Evolutionary conservation across 1,284 basidiomycete genomes (phyloP).

Genomic region (Fomitopsis pinicola): DNA sequence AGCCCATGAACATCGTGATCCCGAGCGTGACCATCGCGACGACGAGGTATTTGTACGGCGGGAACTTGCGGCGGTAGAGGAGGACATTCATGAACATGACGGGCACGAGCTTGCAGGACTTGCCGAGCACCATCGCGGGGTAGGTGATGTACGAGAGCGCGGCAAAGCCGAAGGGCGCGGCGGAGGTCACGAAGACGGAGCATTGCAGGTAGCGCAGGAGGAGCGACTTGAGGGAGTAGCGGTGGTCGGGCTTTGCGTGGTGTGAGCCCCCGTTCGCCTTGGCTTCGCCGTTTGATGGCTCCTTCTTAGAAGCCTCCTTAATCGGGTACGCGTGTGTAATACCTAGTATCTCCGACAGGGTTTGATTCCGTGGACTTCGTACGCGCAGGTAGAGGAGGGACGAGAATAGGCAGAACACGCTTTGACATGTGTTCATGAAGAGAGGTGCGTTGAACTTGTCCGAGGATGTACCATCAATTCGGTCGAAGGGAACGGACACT

Average conservation of each 20-base stretch:
- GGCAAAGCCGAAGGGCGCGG: constrained; percentile 94
- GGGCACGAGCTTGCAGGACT: constrained; percentile 97
- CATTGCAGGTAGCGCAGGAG: constrained; percentile 78
- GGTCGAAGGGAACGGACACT: constrained; percentile 85
- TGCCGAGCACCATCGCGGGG: constrained; percentile 97
- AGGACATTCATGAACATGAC: constrained; percentile 95
- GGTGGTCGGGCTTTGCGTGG: constrained; percentile 25
- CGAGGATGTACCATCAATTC: constrained; percentile 54
- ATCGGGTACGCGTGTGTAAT: constrained; percentile 29
- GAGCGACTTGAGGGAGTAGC: constrained; percentile 48
- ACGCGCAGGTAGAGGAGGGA: constrained; percentile 80
- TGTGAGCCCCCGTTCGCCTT: constrained; percentile 27
- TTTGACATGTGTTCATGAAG: constrained; percentile 87
- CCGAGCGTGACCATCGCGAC: constrained; percentile 90
- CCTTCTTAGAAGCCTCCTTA: constrained; percentile 1
- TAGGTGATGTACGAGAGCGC: constrained; percentile 95
- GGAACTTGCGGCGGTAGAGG: constrained; percentile 86
- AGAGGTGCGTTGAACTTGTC: constrained; percentile 86
- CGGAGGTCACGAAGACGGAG: constrained; percentile 84
- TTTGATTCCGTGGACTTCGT: constrained; percentile 50
- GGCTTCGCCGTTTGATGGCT: constrained; percentile 13
- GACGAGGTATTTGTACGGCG: constrained; percentile 91
- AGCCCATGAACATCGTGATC: constrained; percentile 94
- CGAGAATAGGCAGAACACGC: constrained; percentile 73
- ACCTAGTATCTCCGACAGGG: constrained; percentile 54